A percentile compares a stretch with the other conserved stretches of the same genome.
Conservation (phyloP, 495 filamentous ascomycete species). For the Penicillium steckii region DNA sequence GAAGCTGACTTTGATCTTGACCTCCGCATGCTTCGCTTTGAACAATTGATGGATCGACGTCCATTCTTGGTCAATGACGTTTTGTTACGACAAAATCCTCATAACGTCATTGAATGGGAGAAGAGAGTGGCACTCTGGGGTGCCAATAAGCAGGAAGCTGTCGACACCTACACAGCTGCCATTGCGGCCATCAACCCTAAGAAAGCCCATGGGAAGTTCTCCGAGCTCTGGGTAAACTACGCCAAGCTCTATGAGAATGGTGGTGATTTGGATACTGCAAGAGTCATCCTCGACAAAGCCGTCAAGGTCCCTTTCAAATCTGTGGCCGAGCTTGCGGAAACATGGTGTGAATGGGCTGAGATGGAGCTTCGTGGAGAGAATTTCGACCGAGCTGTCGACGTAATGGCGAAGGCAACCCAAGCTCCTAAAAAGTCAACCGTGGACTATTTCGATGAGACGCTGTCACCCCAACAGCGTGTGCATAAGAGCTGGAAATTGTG, state of each 20-base stretch:
- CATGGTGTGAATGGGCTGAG: constrained; percentile 99
- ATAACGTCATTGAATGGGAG: constrained; percentile 97
- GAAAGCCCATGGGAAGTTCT: constrained; percentile 90
- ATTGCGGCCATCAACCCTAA: constrained; percentile 92
- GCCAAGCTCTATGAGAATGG: constrained; percentile 96
- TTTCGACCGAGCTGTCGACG: constrained; percentile 87
- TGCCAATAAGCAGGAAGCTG: constrained; percentile 85
- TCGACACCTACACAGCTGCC: constrained; percentile 92
- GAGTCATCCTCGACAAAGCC: constrained; percentile 95
- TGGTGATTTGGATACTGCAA: constrained; percentile 78
- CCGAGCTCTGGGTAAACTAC: constrained; percentile 95
- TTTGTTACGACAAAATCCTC: constrained; percentile 88
- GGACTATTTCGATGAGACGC: constrained; percentile 95
- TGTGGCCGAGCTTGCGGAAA: constrained; percentile 91
- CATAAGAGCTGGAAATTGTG: constrained; percentile 99
- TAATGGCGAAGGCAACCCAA: constrained; percentile 97
- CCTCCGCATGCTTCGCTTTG: constrained; percentile 96
- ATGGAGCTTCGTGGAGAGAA: constrained; percentile 96
- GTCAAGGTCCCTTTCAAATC: constrained; percentile 97
- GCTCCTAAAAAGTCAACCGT: constrained; percentile 92
- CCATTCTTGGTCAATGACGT: constrained; percentile 98
- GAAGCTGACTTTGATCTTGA: constrained; percentile 94
- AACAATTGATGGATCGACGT: constrained; percentile 95
- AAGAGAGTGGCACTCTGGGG: constrained; percentile 95
- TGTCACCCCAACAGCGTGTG: constrained; percentile 92